Conservation (phyloP, 176 grass and related monocot species). For the Rhynchospora breviuscula region DNA sequence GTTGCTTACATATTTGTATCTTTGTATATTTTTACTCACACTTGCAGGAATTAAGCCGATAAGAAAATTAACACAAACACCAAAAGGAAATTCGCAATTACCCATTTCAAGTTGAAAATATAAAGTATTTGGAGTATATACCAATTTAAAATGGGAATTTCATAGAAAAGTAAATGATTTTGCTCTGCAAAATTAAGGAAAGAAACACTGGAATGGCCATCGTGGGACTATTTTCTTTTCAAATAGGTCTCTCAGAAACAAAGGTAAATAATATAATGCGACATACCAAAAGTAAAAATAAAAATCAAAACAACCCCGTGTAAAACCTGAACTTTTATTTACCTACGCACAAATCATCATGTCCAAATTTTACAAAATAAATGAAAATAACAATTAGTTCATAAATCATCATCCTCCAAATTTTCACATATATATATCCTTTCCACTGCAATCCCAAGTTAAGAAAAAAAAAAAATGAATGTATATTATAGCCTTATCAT, state of each 20-base stretch:
- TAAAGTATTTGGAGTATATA: not conserved
- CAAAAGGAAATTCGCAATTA: not conserved
- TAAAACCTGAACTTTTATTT: not conserved
- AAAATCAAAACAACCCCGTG: too few species aligned
- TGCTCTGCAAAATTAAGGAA: not conserved
- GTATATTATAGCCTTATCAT: not conserved
- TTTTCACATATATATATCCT: too few species aligned
- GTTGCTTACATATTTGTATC: too few species aligned
- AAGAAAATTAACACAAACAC: not conserved
- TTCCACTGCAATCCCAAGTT: too few species aligned
- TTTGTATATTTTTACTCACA: not conserved
- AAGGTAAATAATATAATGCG: not conserved
- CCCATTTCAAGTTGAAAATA: not conserved
- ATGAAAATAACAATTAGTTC: not conserved
- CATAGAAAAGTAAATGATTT: not conserved
- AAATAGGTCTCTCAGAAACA: not conserved
- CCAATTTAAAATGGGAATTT: not conserved
- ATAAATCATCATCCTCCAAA: too few species aligned
- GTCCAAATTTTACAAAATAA: not conserved
- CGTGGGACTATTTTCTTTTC: not conserved
- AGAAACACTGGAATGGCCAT: not conserved
- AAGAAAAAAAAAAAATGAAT: not conserved
- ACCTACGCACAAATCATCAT: not conserved
- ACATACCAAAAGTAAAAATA: not conserved
- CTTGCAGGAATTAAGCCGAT: not conserved